Conservation (phyloP, 176 grass and related monocot species). For the Themeda triandra region DNA sequence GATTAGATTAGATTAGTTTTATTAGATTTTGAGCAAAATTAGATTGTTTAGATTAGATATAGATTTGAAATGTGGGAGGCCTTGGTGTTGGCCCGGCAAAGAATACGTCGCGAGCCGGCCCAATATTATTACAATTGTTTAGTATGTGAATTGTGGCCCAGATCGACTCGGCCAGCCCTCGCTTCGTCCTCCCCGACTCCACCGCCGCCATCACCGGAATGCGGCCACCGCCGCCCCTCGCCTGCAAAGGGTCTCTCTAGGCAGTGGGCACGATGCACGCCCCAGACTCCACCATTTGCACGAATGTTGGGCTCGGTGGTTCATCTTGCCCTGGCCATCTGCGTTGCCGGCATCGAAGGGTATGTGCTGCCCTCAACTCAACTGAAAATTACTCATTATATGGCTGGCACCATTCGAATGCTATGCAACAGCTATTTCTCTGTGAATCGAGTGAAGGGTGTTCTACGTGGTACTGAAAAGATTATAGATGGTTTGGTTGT, state of each 20-base stretch:
- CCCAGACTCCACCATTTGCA: background rate
- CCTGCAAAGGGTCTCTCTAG: background rate
- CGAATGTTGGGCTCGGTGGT: background rate
- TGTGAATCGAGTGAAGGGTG: background rate
- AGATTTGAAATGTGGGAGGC: too few species aligned
- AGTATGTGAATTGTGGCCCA: background rate
- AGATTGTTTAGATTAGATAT: too few species aligned
- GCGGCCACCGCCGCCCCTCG: too few species aligned
- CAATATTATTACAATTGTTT: background rate
- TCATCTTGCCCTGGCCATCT: background rate
- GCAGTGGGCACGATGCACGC: background rate
- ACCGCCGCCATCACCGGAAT: background rate
- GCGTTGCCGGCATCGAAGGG: background rate
- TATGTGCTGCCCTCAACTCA: background rate
- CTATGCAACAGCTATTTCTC: background rate
- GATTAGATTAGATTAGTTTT: too few species aligned
- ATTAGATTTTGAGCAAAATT: too few species aligned
- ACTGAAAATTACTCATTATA: background rate
- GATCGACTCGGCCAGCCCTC: background rate
- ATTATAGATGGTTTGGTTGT: too few species aligned
- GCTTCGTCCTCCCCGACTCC: background rate
- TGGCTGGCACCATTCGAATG: background rate
- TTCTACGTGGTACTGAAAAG: too few species aligned
- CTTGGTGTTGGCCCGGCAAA: too few species aligned
- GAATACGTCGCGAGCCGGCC: background rate